Evolutionary conservation across 2,329 filamentous ascomycete species (phyloP).

Genomic region (Furcasterigmium sp.): DNA sequence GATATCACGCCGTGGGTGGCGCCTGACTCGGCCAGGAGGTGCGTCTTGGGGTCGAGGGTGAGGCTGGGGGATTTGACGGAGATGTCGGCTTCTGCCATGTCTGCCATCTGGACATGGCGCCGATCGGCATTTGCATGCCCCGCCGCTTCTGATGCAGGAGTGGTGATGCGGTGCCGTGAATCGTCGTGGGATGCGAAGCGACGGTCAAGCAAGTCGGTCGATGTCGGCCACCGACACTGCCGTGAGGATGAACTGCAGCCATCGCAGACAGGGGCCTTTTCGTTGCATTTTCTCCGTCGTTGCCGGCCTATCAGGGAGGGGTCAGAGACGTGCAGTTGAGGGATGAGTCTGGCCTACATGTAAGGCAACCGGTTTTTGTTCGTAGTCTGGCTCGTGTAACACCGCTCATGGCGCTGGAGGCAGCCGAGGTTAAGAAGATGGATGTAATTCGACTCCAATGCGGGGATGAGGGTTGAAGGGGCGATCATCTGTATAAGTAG

Average conservation of each 20-base stretch:
- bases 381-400: background rate
- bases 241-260: background rate
- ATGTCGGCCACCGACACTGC: background rate
- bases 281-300: background rate
- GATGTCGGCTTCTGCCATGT: too few relatives aligned
- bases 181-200: background rate
- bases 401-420: background rate
- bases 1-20: conserved; percentile 7
- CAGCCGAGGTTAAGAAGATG: too few relatives aligned
- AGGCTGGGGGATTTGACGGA: background rate
- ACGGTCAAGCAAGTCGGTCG: background rate
- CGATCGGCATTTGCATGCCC: too few relatives aligned
- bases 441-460: background rate
- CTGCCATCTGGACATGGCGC: too few relatives aligned
- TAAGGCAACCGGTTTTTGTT: background rate
- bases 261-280: background rate
- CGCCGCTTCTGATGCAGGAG: too few relatives aligned
- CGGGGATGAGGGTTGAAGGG: background rate
- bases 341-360: background rate
- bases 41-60: background rate
- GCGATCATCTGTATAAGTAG: background rate
- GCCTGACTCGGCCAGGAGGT: conserved; percentile 1
- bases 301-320: background rate
- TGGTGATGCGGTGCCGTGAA: background rate
- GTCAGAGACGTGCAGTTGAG: background rate